Base-by-base conservation (phyloP, 306 rosid species). In the Gillenia trifoliata region DNA sequence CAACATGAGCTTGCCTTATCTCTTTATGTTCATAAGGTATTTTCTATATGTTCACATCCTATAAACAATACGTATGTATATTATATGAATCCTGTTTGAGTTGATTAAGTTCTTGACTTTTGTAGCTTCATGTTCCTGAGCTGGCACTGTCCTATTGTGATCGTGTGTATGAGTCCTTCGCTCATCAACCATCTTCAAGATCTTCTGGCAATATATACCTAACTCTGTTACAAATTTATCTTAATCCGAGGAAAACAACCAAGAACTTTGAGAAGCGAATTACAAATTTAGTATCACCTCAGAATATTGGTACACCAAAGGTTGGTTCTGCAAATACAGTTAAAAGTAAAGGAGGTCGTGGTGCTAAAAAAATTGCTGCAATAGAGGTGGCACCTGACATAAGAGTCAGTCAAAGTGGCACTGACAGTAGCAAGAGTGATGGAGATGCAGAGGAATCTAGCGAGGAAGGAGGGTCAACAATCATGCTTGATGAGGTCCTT, bases 1-100 rank as follows among this genome's bases (percentile, higher is more conserved):
- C 98, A 92, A 74, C 99, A 95, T 84, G 97, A 95, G 86, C 86
- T 95, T 77, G 97, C 99, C 70, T 79, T 95, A 56, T 90, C 98
- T 72, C 80, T 92, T 49, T 92, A 92, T 81, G 98, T 95, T 77
- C 98, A 90, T 20, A 95, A 95, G 97, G 99, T 95, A 86, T 62
- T 74, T 69, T 34, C 55, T 60, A 40, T 60, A 40, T 71, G 23
- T 38, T 60, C 62, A 60, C 64, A 45, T 60, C 26, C 57, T 40
- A 28, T 45, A 66, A 49, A 10, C 29, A 9, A 4, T 40, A 43
- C 5, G 6, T 31, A 17, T 7, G 17, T 60, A 26, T 60, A 43
- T 81, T 38, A 76, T 61, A 12, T 19, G 43, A 70, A 43, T 74
- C 68, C 49, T 55, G 38, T 59, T 73, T 80, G 68, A 80, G 49